Percentiles rank a stretch among this genome's conserved stretches.
Conservation (phyloP, 257 asterid genomes). For the Coffea canephora region DNA sequence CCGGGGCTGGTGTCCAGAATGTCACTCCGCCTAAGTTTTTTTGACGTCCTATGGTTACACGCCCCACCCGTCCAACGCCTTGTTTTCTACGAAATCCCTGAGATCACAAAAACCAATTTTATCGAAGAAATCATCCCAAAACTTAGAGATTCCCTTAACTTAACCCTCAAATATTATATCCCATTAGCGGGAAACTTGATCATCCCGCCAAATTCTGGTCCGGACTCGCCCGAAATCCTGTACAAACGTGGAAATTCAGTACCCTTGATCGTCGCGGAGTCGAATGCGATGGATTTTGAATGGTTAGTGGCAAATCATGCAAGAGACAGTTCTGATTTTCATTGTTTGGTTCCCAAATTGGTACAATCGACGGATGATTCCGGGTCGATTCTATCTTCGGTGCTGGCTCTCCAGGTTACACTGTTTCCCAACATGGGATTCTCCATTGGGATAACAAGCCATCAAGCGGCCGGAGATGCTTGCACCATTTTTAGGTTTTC, state of each 20-base stretch:
- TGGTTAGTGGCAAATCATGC: conserved; percentile 24
- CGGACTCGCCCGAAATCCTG: conserved; percentile 16
- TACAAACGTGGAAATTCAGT: conserved; percentile 22
- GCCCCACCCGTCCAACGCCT: conserved; percentile 29
- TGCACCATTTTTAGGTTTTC: conserved; percentile 24
- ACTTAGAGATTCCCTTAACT: conserved; percentile 24
- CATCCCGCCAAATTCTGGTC: conserved; percentile 17
- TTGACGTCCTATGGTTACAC: conserved; percentile 30
- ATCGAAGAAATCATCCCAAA: conserved; percentile 18
- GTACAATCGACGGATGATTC: not conserved
- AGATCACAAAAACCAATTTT: conserved; percentile 19
- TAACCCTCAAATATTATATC: conserved; percentile 27
- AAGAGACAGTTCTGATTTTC: conserved; percentile 23
- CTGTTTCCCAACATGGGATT: conserved; percentile 35
- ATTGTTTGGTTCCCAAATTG: conserved; percentile 28
- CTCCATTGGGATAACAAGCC: conserved; percentile 30
- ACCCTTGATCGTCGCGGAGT: conserved; percentile 21
- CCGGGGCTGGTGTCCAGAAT: not conserved
- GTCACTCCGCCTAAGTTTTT: conserved; percentile 29
- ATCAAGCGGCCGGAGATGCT: conserved; percentile 36
- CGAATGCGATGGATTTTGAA: conserved; percentile 14
- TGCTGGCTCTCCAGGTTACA: conserved; percentile 34
- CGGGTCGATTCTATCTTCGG: conserved; percentile 5
- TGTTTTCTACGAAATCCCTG: conserved; percentile 23
- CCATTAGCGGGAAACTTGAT: conserved; percentile 37